phyloP scores from a whole-genome alignment of 2,329 filamentous ascomycete genomes.

The Venturia aucupariae region DNA sequence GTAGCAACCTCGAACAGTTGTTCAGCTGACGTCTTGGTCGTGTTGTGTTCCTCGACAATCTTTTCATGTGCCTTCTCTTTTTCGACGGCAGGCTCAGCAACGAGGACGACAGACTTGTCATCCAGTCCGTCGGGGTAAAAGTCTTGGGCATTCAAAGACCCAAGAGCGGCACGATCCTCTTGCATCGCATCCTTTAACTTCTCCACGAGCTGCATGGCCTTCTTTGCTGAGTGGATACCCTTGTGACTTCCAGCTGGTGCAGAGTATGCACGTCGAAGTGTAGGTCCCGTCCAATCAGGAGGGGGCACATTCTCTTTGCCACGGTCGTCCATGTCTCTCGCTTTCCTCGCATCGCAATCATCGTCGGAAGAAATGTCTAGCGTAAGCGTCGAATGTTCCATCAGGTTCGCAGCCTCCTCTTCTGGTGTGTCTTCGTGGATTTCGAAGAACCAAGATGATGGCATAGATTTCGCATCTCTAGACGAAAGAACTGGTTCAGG shows the following conservation, averaged over 20 bases:
- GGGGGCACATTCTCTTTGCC: conserved; percentile 95
- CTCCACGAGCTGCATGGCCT: neutral
- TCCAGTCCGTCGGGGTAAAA: conserved; percentile 32
- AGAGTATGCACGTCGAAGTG: conserved; percentile 7
- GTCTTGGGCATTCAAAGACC: conserved; percentile 27
- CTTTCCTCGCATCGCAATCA: conserved; percentile 43
- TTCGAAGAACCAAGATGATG: conserved; percentile 72
- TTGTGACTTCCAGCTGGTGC: conserved; percentile 18
- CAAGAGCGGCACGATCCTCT: conserved; percentile 30
- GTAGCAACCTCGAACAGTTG: neutral
- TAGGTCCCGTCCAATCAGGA: conserved; percentile 27
- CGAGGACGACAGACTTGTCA: conserved; percentile 18
- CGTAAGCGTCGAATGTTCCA: conserved; percentile 80
- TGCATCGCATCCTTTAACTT: conserved; percentile 29
- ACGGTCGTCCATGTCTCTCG: conserved; percentile 42
- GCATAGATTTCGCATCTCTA: conserved; percentile 42
- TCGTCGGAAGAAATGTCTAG: conserved; percentile 89
- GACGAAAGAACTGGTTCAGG: conserved; percentile 17
- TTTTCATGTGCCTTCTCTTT: neutral
- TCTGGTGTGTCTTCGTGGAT: conserved; percentile 90
- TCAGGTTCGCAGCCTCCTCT: conserved; percentile 82
- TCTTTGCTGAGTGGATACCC: conserved; percentile 16
- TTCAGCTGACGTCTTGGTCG: neutral
- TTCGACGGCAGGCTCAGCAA: neutral
- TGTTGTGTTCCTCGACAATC: neutral